A percentile compares a stretch with the other conserved stretches of the same genome.
Conservation (phyloP, 139 green algal genomes). For the Trebouxia sp. region DNA sequence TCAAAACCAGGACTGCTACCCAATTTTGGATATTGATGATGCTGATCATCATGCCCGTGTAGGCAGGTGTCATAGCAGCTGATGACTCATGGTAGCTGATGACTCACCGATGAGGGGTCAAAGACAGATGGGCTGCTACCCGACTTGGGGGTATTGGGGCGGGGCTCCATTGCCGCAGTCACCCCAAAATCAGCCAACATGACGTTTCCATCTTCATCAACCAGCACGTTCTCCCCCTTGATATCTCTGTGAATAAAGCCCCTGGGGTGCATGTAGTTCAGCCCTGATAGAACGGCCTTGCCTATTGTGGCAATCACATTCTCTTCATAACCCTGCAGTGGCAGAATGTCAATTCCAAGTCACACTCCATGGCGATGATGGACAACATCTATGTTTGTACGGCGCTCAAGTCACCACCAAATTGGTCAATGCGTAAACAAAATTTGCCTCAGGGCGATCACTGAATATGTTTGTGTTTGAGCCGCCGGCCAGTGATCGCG, state of each 20-base stretch:
- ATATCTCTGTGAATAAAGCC: conserved; percentile 90
- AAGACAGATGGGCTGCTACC: not conserved
- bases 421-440: too few species aligned
- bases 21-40: too few species aligned
- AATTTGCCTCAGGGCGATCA: too few species aligned
- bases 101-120: not conserved
- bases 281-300: conserved; percentile 72
- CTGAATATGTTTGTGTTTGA: too few species aligned
- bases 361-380: too few species aligned
- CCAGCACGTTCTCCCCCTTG: conserved; percentile 80
- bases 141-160: not conserved
- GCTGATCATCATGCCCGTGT: too few species aligned
- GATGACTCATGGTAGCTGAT: not conserved
- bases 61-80: too few species aligned
- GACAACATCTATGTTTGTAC: too few species aligned
- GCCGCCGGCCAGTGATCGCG: too few species aligned
- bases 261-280: conserved; percentile 90
- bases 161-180: conserved; percentile 48
- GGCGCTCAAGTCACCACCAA: too few species aligned
- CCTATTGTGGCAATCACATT: conserved; percentile 81
- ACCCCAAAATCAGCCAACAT: conserved; percentile 74
- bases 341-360: not conserved
- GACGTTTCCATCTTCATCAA: conserved; percentile 58
- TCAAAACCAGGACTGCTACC: too few species aligned
- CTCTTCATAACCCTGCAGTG: conserved; percentile 78